These are phyloP conservation scores for Odonthalia washingtoniensis DNA, from an alignment of 31 red algal species.

Conservation along the genomic window DNA sequence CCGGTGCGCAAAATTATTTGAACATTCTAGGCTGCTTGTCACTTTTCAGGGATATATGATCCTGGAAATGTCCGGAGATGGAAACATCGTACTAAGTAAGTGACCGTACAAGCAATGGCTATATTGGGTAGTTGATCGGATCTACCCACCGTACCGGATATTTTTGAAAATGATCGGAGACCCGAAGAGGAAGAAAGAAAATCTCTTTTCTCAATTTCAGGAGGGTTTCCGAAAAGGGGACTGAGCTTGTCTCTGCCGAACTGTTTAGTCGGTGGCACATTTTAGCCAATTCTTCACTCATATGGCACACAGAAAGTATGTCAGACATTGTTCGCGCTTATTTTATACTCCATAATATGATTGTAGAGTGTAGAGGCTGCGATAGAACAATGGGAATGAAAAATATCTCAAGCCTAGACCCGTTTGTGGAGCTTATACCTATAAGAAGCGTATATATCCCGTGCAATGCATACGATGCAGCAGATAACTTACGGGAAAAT, in stretches of 20 bases:
- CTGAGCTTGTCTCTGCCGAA: neutral
- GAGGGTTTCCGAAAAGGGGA: neutral
- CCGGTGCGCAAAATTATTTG: constrained; percentile 10
- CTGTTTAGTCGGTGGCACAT: neutral
- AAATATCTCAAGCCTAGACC: neutral
- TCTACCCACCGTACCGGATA: constrained; percentile 26
- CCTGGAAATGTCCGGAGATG: neutral
- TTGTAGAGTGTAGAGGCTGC: neutral
- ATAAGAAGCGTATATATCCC: neutral
- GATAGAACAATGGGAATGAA: neutral
- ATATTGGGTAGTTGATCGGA: constrained; percentile 25
- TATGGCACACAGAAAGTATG: neutral
- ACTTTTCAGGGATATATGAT: constrained; percentile 13
- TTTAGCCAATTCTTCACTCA: neutral
- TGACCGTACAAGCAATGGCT: neutral
- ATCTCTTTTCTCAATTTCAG: neutral
- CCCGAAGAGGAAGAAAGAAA: neutral
- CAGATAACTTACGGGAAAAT: neutral
- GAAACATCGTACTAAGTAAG: neutral
- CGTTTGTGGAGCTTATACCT: neutral
- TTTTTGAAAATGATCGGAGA: neutral
- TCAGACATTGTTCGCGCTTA: neutral
- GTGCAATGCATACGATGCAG: neutral
- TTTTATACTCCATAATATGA: constrained; percentile 10
- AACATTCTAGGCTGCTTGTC: constrained; percentile 12